Percentiles rank a stretch among this genome's conserved stretches.
Evolutionary conservation across 2,329 filamentous ascomycete genomes (phyloP).

Genomic region (Botrytis medusae): DNA sequence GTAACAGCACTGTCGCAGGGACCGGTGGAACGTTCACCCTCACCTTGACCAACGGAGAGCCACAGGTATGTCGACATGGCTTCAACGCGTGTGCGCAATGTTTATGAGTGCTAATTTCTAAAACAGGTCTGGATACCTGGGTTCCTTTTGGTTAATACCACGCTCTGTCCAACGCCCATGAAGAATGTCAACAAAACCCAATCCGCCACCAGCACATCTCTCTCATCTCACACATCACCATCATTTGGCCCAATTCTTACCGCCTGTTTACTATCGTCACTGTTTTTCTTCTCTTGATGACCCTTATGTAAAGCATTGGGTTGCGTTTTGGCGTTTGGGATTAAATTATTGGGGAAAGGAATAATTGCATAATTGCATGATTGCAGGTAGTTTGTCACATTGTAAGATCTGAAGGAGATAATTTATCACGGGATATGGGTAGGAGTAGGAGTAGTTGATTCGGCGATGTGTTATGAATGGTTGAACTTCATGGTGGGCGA

Average conservation of each 20-base stretch:
- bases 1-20: conserved; percentile 8
- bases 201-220: not conserved
- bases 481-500: not conserved
- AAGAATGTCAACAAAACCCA: conserved; percentile 23
- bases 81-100: not conserved
- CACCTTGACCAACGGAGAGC: conserved; percentile 5
- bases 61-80: conserved; percentile 11
- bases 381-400: not conserved
- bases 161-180: conserved; percentile 18
- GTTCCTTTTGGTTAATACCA: conserved; percentile 19
- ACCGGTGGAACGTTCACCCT: not conserved
- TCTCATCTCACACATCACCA: conserved; percentile 5
- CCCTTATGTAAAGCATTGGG: conserved; percentile 10
- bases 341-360: not conserved
- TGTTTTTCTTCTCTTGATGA: conserved; percentile 5
- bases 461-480: not conserved
- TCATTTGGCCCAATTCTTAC: not conserved
- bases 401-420: not conserved
- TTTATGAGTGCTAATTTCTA: not conserved
- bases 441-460: not conserved
- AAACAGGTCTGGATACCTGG: conserved; percentile 19
- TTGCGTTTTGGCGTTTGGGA: conserved; percentile 15
- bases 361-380: conserved; percentile 1
- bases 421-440: not conserved
- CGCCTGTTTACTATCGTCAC: not conserved